These are phyloP conservation scores for Naganishia onofrii DNA, from an alignment of 768 basidiomycete genomes.

Conservation along the genomic window DNA sequence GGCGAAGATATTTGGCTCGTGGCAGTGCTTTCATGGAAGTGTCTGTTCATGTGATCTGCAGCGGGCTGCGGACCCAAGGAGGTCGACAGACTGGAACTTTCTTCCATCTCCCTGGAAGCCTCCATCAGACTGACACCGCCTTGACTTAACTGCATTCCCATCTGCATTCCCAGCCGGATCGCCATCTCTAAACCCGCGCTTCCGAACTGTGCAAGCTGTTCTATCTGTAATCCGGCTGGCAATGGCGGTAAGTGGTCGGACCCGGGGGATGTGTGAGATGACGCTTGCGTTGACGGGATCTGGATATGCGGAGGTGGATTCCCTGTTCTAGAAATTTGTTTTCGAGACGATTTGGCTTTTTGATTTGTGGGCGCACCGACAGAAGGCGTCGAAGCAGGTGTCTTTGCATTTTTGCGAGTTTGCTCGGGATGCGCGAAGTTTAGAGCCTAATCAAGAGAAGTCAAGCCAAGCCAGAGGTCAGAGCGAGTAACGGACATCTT, in stretches of 20 bases:
- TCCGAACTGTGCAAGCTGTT: conserved; percentile 47
- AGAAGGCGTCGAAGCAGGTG: not conserved
- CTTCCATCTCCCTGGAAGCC: not conserved
- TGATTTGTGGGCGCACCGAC: not conserved
- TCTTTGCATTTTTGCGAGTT: not conserved
- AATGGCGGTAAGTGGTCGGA: conserved; percentile 41
- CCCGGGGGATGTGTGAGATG: not conserved
- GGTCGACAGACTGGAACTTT: conserved; percentile 3
- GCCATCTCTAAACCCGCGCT: conserved; percentile 49
- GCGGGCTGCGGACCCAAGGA: conserved; percentile 1
- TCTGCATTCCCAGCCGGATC: conserved; percentile 50
- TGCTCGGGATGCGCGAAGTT: not conserved
- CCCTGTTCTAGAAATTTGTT: not conserved
- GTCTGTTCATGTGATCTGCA: conserved; percentile 9
- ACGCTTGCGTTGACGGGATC: conserved; percentile 1
- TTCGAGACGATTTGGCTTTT: not conserved
- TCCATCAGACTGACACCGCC: not conserved
- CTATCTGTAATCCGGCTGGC: conserved; percentile 46
- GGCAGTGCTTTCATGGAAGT: conserved; percentile 14
- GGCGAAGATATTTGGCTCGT: conserved; percentile 19
- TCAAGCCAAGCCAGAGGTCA: not conserved
- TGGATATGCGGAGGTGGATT: conserved; percentile 1
- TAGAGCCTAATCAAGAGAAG: not conserved
- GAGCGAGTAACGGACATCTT: not conserved
- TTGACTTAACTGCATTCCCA: conserved; percentile 44